Evolutionary conservation across 2,329 filamentous ascomycete species (phyloP), one percentile per base, ranked within the genome.

Genomic region (Amphichorda felina): DNA sequence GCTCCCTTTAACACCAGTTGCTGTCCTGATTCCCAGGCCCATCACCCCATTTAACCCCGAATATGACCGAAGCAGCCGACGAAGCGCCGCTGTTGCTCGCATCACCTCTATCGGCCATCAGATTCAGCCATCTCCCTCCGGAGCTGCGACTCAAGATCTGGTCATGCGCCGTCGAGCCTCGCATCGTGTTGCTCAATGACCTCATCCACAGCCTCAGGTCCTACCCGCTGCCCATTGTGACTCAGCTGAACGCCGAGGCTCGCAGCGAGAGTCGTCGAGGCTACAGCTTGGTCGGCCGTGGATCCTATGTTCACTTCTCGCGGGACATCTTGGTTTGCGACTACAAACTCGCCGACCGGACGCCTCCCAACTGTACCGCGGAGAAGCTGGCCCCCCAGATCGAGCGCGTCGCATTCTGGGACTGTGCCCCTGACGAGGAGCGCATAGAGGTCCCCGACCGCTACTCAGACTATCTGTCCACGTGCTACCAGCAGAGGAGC

Each of bases 81-180:
- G 8, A 4, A 5, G 15, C 24, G 22, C 15, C 33, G 14, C 22
- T 4, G 15, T 8, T 6, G 17, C 14, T 14, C 9, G 15, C n/a
- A 26, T 10, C 22, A 15, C 13, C 22, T 10, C 33, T 16, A 10
- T 18, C 29, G 17, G 16, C 29, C 15, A 15, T 11, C 40, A 22
- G 33, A 28, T 33, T 43, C 18, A 22, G 26, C 13, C 49, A 46
- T 22, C 45, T 60, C 8, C 57, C 57, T 4, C 39, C 54, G 8
- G 57, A 60, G 42, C 48, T 60, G 33, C 55, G 56, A 18, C 48
- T 59, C 34, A 56, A 56, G 42, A 55, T 60, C 40, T 59, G 56
- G 56, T 50, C 47, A 19, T 53, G 47, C 41, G 54, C 55, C 24
- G 47, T 53, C 19, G 55, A 60, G 43, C 55, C 57, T 26, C 54